These are phyloP conservation scores for Gossypium davidsonii DNA, from an alignment of 441 rosid species.

Conservation along the genomic window DNA sequence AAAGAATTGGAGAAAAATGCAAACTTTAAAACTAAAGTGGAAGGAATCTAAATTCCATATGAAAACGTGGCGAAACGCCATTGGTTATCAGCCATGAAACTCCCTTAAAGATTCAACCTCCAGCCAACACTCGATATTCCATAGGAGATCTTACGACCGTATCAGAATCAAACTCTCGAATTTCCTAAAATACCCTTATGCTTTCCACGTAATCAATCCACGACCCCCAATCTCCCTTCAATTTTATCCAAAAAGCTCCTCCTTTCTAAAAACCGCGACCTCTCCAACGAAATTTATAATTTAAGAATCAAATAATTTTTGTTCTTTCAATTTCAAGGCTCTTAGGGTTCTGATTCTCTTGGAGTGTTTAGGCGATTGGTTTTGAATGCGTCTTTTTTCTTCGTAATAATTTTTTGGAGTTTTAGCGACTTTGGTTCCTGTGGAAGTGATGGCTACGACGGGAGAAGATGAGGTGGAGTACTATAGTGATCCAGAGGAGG, in stretches of 20 bases:
- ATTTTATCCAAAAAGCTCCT: constrained; percentile 8
- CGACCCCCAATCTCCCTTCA: background rate
- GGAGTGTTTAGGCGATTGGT: constrained; percentile 2
- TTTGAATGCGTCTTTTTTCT: background rate
- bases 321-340: background rate
- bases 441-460: constrained; percentile 36
- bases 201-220: background rate
- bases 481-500: constrained; percentile 93
- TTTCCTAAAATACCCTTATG: background rate
- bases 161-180: background rate
- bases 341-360: constrained; percentile 12
- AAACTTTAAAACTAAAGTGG: too few species aligned
- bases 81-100: too few species aligned
- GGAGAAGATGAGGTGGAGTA: constrained; percentile 61
- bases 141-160: too few species aligned
- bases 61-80: too few species aligned
- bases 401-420: background rate
- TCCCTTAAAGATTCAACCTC: too few species aligned
- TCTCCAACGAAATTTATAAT: background rate
- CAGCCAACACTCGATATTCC: too few species aligned
- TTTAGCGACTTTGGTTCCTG: constrained; percentile 5
- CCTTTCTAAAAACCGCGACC: background rate
- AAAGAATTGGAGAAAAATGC: too few species aligned
- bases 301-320: background rate
- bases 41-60: too few species aligned